Conservation (phyloP, 495 filamentous ascomycete genomes). For the Letharia lupina region DNA sequence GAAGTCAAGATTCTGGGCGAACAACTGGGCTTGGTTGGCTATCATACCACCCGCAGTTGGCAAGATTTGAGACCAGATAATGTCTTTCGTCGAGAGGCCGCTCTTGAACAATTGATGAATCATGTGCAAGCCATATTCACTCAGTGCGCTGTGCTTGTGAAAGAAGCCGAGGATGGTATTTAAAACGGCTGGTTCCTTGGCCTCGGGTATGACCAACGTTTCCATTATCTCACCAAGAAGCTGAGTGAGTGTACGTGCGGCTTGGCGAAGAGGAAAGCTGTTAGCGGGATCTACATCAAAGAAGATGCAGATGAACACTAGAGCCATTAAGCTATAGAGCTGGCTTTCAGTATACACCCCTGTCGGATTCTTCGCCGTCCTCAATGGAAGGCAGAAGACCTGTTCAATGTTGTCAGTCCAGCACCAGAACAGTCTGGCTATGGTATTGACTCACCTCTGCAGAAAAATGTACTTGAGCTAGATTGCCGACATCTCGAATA, state of each 20-base stretch:
- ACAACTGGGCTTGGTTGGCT: slow-evolving; percentile 63
- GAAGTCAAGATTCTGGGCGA: slow-evolving; percentile 67
- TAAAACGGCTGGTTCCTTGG: slow-evolving; percentile 39
- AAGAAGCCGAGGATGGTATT: slow-evolving; percentile 34
- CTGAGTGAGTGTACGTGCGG: slow-evolving; percentile 44
- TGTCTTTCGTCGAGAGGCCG: slow-evolving; percentile 50
- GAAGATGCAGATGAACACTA: slow-evolving; percentile 56
- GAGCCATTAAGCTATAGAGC: slow-evolving; percentile 49
- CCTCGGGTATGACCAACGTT: slow-evolving; percentile 52
- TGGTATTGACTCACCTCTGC: slow-evolving; percentile 31
- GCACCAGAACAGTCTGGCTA: neutral
- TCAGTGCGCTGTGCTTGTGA: slow-evolving; percentile 41
- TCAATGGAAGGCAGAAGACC: slow-evolving; percentile 56
- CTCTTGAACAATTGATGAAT: slow-evolving; percentile 57
- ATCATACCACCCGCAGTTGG: slow-evolving; percentile 53
- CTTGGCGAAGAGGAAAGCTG: slow-evolving; percentile 52
- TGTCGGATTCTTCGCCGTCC: slow-evolving; percentile 49
- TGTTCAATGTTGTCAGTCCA: neutral
- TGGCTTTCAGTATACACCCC: slow-evolving; percentile 51
- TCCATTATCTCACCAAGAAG: slow-evolving; percentile 54
- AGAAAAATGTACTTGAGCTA: slow-evolving; percentile 52
- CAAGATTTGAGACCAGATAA: slow-evolving; percentile 63
- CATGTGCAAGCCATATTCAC: slow-evolving; percentile 59
- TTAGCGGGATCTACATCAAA: slow-evolving; percentile 57
- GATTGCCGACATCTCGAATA: slow-evolving; percentile 53